These are phyloP conservation scores for Clavispora fructus DNA, from an alignment of 805 yeast species.

Conservation along the genomic window DNA sequence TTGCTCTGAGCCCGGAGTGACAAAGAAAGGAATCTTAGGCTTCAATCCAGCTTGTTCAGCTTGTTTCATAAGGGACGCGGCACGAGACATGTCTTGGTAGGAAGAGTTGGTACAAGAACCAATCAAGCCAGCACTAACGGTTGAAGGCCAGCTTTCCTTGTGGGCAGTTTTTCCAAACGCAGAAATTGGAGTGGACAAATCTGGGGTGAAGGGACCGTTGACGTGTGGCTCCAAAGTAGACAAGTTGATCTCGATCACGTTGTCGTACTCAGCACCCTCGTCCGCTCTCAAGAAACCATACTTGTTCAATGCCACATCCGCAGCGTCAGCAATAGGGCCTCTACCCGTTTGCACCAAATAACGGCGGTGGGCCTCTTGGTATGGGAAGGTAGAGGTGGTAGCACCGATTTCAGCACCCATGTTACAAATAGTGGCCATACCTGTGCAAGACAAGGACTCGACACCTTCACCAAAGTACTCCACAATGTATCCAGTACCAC, in stretches of 20 bases:
- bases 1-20: conserved; percentile 98
- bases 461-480: conserved; percentile 98
- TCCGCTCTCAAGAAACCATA: conserved; percentile 75
- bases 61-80: conserved; percentile 82
- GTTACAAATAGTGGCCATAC: conserved; percentile 99
- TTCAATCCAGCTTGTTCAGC: conserved; percentile 83
- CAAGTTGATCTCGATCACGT: conserved; percentile 85
- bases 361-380: conserved; percentile 70
- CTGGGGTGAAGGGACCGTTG: conserved; percentile 98
- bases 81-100: conserved; percentile 97
- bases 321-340: conserved; percentile 76
- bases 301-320: conserved; percentile 54
- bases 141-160: conserved; percentile 79
- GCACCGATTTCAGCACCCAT: conserved; percentile 99
- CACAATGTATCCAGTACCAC: conserved; percentile 95
- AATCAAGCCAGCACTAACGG: conserved; percentile 86
- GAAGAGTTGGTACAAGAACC: conserved; percentile 99
- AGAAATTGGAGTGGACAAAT: conserved; percentile 88
- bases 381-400: conserved; percentile 96
- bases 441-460: conserved; percentile 83
- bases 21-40: conserved; percentile 88
- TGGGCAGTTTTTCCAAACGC: conserved; percentile 67
- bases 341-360: conserved; percentile 83
- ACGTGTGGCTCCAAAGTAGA: conserved; percentile 86
- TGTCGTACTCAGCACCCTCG: conserved; percentile 84